phyloP scores from a whole-genome alignment of 2,329 filamentous ascomycete species.

The Apiospora hydei region DNA sequence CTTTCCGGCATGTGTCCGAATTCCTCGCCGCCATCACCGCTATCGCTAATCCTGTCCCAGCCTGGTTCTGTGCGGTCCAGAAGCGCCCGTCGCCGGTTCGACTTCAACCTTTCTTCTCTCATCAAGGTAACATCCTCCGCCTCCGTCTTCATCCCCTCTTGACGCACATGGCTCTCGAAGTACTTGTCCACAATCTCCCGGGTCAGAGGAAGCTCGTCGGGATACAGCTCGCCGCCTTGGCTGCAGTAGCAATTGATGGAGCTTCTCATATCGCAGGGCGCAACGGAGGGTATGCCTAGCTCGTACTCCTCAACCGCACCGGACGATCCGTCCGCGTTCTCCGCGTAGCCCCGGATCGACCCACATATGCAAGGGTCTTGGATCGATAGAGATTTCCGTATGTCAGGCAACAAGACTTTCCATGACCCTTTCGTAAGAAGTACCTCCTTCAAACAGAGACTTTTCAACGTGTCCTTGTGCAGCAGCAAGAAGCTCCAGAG shows the following conservation, averaged over 20 bases:
- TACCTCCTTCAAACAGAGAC: neutral
- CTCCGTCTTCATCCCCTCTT: neutral
- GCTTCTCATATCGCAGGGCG: constrained; percentile 14
- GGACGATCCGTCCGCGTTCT: neutral
- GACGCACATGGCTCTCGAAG: neutral
- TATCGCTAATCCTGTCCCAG: neutral
- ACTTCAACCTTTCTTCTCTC: neutral
- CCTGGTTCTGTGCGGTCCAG: neutral
- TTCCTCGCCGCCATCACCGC: neutral
- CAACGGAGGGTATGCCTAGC: fast-evolving
- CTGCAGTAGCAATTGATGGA: constrained; percentile 13
- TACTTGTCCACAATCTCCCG: neutral
- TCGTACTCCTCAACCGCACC: neutral
- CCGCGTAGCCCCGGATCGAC: neutral
- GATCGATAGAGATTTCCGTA: neutral
- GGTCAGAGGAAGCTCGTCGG: constrained; percentile 22
- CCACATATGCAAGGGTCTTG: constrained; percentile 1
- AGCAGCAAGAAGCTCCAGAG: constrained; percentile 9
- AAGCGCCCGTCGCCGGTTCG: neutral
- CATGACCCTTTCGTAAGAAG: constrained; percentile 9
- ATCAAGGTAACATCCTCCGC: neutral
- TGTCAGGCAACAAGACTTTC: neutral
- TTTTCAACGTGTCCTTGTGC: neutral
- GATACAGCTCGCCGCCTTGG: constrained; percentile 5
- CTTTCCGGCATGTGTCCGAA: neutral